Evolutionary conservation across 805 yeast genomes (phyloP).

Genomic region (Metschnikowia colocasiae): DNA sequence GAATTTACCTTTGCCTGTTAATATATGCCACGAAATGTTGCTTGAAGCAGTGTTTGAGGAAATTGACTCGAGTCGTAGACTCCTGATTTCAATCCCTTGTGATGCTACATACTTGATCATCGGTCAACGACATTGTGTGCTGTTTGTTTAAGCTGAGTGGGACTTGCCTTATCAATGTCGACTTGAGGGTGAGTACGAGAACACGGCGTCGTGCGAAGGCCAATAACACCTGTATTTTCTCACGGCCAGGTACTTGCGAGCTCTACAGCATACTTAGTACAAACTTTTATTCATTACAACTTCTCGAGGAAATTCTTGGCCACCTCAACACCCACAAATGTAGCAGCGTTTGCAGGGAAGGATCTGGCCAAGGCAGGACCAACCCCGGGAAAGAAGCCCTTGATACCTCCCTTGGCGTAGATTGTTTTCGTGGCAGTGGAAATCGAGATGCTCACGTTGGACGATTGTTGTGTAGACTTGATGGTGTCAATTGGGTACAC

Average conservation of each 20-base stretch:
- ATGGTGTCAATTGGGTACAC: constrained; percentile 96
- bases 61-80: background rate
- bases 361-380: constrained; percentile 94
- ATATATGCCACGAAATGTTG: background rate
- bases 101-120: constrained; percentile 27
- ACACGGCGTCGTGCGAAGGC: constrained; percentile 15
- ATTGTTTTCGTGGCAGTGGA: constrained; percentile 63
- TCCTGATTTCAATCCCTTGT: background rate
- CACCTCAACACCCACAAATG: constrained; percentile 91
- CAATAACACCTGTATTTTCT: constrained; percentile 10
- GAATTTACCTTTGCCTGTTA: constrained; percentile 65
- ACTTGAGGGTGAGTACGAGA: constrained; percentile 20
- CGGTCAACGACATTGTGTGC: constrained; percentile 28
- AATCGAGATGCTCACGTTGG: constrained; percentile 52
- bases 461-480: constrained; percentile 76
- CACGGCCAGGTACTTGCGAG: background rate
- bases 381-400: constrained; percentile 94
- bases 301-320: constrained; percentile 48
- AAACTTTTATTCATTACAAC: constrained; percentile 12
- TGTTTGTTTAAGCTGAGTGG: constrained; percentile 8
- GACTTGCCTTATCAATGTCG: constrained; percentile 18
- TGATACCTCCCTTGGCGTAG: constrained; percentile 73
- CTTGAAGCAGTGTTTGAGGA: background rate
- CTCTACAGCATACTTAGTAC: background rate
- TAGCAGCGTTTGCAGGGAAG: constrained; percentile 99